Evolutionary conservation across 2,329 filamentous ascomycete genomes (phyloP).

Genomic region (Aspergillus sp.): DNA sequence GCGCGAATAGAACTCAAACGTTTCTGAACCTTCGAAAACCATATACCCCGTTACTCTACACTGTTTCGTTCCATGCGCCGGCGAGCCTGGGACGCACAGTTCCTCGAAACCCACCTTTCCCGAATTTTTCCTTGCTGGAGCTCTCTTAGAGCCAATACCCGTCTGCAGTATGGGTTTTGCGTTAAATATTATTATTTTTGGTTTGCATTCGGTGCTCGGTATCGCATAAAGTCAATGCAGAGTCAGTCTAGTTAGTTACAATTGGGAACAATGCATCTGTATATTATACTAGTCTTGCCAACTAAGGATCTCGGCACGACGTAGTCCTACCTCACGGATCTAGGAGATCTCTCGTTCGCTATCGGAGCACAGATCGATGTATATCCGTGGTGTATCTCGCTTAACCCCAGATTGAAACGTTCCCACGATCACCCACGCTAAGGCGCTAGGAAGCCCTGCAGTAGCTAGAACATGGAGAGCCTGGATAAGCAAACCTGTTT

Average conservation of each 20-base stretch:
- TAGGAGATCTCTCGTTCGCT: background rate
- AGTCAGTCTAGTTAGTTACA: conserved; percentile 9
- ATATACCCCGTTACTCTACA: conserved; percentile 24
- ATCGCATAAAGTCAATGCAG: conserved; percentile 9
- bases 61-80: conserved; percentile 17
- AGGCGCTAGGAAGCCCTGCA: too few species aligned
- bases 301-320: background rate
- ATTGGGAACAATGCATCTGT: conserved; percentile 14
- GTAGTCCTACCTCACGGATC: background rate
- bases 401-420: too few species aligned
- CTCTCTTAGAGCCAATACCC: conserved; percentile 26
- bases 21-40: conserved; percentile 20
- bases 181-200: conserved; percentile 3
- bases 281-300: conserved; percentile 1
- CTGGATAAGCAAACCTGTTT: too few species aligned
- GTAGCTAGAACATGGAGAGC: too few species aligned
- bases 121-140: conserved; percentile 15
- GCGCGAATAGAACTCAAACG: conserved; percentile 4
- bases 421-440: too few species aligned
- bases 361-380: too few species aligned
- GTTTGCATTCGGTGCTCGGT: conserved; percentile 12
- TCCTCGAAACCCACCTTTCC: background rate
- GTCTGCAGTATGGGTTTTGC: conserved; percentile 27
- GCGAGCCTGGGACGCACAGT: conserved; percentile 9
- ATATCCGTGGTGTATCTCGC: too few species aligned